Conservation (phyloP, 2,329 filamentous ascomycete species). For the Calonectria leucothoes region DNA sequence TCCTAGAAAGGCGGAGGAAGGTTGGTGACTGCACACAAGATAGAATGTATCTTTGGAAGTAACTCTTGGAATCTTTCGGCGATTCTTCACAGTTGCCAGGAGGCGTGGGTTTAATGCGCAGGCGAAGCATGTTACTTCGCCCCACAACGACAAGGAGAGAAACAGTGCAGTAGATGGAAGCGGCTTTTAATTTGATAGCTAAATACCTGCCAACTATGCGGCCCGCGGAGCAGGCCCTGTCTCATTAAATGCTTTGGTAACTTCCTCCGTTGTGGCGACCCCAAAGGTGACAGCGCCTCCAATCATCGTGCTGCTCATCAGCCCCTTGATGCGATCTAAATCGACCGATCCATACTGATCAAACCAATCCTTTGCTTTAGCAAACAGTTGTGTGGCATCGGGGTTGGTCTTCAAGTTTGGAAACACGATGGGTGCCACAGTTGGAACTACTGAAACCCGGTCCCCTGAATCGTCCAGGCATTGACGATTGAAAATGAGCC, state of each 20-base stretch:
- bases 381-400: background rate
- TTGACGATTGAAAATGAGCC: background rate
- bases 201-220: background rate
- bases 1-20: background rate
- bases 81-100: background rate
- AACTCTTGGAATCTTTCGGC: background rate
- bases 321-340: background rate
- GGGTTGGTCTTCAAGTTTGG: background rate
- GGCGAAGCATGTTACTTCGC: background rate
- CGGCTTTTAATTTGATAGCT: background rate
- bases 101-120: background rate
- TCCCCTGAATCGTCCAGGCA: background rate
- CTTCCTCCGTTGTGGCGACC: background rate
- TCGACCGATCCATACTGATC: background rate
- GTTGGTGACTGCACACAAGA: background rate
- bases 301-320: background rate
- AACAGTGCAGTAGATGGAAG: background rate
- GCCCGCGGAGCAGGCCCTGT: background rate
- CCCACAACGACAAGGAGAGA: background rate
- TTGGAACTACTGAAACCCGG: background rate
- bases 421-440: background rate
- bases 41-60: background rate
- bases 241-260: background rate
- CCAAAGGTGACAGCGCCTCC: background rate
- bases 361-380: background rate